Evolutionary conservation across 73 alveolate species (phyloP), one percentile per base, ranked within the genome.

Genomic region (Diophrys sp.): DNA sequence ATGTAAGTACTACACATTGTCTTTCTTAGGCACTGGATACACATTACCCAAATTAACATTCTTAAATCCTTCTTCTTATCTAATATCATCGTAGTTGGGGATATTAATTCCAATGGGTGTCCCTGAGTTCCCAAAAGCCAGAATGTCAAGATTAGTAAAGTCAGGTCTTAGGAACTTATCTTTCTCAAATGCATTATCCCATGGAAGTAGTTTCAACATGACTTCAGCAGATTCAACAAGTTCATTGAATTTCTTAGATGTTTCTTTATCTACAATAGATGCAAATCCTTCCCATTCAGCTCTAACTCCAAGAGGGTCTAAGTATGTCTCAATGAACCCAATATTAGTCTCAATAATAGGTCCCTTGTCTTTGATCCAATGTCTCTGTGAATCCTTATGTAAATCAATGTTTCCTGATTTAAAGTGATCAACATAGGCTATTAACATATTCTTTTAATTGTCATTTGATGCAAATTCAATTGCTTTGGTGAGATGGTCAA

Each of bases 251-350:
- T 84, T 86, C 54, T 75, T 87, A 14, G 98, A 90, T 54, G 85
- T 87, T 27, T 90, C 95, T 71, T 94, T 86, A 77, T 97, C 97
- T 23, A 89, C 96, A 28, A 97, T 82, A 25, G 99, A 95, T 2
- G 96, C 99, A 80, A 94, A 96, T 29, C 97, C 97, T 75, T 95
- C 99, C 73, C 84, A 97, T 70, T 89, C 93, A 23, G 98, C 99
- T 74, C 99, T 78, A 26, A 91, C 97, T n/a, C 96, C 92, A 18
- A 90, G 84, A 23, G 99, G 99, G 78, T 97, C 99, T 11, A 90
- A 74, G 66, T 88, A 85, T 0, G 96, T 87, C 87, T 95, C 99
- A 82, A 94, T 93, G 87, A 92, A 95, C 0, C 99, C 99, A 56
- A 97, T 89, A 80, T 94, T 93, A 29, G 96, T 94, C 83, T 97